phyloP scores from a whole-genome alignment of 345 rosid species.

The Salix purpurea region DNA sequence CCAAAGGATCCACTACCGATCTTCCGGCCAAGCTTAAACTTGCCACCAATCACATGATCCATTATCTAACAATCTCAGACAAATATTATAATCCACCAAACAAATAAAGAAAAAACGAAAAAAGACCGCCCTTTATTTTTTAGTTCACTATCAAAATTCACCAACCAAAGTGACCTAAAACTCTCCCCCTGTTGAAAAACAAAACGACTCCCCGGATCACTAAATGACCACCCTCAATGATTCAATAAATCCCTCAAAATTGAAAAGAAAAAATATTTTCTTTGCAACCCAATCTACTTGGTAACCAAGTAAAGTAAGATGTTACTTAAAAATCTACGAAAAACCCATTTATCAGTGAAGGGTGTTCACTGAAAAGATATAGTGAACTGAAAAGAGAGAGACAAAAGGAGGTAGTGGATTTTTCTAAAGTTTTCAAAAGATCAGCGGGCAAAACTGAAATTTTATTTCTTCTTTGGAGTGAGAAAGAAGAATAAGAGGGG shows the following conservation, averaged over 20 bases:
- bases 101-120: background rate
- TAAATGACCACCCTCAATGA: slow-evolving; percentile 12
- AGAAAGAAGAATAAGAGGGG: background rate
- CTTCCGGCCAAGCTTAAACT: slow-evolving; percentile 87
- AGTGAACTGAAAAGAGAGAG: background rate
- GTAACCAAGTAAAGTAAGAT: slow-evolving; percentile 11
- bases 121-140: background rate
- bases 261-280: background rate
- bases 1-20: slow-evolving; percentile 96
- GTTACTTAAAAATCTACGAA: slow-evolving; percentile 21
- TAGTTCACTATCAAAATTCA: slow-evolving; percentile 19
- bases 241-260: background rate
- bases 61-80: slow-evolving; percentile 24
- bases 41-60: slow-evolving; percentile 72
- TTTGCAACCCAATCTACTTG: background rate
- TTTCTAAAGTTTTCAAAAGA: background rate
- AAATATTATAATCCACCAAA: background rate
- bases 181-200: slow-evolving; percentile 12
- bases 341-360: slow-evolving; percentile 18
- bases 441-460: background rate
- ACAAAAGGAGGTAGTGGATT: background rate
- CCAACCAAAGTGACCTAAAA: slow-evolving; percentile 18
- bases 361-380: background rate
- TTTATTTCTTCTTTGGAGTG: background rate
- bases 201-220: slow-evolving; percentile 18